These are phyloP conservation scores for Fusarium pseudograminearum DNA, from an alignment of 2,329 filamentous ascomycete species.

Conservation along the genomic window DNA sequence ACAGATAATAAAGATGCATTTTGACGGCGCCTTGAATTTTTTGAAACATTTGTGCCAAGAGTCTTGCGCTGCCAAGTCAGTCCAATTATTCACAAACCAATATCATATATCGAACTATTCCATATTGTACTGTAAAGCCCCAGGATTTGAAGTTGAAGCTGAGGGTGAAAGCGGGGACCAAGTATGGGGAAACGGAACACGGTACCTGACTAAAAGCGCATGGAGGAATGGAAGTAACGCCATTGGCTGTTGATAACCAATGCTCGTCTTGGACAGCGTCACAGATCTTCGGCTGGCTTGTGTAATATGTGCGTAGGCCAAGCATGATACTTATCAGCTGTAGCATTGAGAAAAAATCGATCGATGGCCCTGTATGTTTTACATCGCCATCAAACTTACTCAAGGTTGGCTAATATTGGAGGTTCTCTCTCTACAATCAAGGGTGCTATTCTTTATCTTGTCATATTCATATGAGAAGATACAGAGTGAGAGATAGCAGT, in stretches of 20 bases:
- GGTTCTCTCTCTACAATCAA: not conserved
- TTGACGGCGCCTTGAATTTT: not conserved
- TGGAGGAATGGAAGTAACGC: conserved; percentile 24
- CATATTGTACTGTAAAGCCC: conserved; percentile 17
- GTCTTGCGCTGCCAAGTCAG: not conserved
- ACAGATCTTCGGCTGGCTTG: not conserved
- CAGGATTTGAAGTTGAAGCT: conserved; percentile 6
- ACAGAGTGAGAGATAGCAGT: not conserved
- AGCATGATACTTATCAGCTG: not conserved
- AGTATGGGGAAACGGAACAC: conserved; percentile 39
- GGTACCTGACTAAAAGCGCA: conserved; percentile 24
- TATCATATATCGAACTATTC: conserved; percentile 5
- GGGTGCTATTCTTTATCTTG: not conserved
- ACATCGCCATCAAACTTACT: not conserved
- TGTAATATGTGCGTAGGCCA: conserved; percentile 1
- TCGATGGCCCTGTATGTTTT: not conserved
- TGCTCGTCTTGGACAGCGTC: not conserved
- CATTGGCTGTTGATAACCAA: conserved; percentile 4
- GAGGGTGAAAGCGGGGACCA: conserved; percentile 27
- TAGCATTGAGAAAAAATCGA: not conserved
- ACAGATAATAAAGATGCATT: not conserved
- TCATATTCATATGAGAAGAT: not conserved
- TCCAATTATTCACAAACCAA: not conserved
- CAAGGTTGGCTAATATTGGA: not conserved
- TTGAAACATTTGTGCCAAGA: not conserved